Evolutionary conservation across 2,329 filamentous ascomycete genomes (phyloP).

Genomic region (Penicillium rolfsii): DNA sequence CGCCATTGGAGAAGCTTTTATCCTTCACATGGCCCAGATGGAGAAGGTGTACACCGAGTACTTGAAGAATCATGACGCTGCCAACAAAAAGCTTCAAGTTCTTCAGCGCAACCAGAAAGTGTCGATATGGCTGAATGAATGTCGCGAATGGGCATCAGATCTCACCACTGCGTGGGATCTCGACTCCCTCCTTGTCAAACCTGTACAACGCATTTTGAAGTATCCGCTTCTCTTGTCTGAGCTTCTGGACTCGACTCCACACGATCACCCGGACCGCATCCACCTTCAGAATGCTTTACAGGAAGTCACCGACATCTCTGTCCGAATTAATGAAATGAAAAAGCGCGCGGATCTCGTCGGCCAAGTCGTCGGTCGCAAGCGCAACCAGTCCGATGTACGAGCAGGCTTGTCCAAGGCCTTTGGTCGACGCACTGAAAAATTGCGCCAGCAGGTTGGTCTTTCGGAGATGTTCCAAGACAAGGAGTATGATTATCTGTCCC

Average conservation of each 20-base stretch:
- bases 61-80: constrained; percentile 66
- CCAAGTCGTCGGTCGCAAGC: constrained; percentile 81
- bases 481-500: constrained; percentile 76
- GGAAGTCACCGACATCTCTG: constrained; percentile 64
- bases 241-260: constrained; percentile 75
- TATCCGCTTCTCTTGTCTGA: constrained; percentile 86
- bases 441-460: constrained; percentile 70
- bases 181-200: constrained; percentile 95
- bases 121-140: constrained; percentile 85
- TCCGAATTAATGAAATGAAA: constrained; percentile 88
- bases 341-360: constrained; percentile 92
- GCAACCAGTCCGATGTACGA: constrained; percentile 85
- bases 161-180: constrained; percentile 93
- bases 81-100: constrained; percentile 62
- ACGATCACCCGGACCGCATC: constrained; percentile 79
- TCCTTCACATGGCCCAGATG: constrained; percentile 60
- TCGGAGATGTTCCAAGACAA: constrained; percentile 74
- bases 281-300: constrained; percentile 72
- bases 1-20: constrained; percentile 62
- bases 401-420: constrained; percentile 87
- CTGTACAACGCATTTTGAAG: constrained; percentile 90
- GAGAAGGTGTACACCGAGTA: constrained; percentile 68
- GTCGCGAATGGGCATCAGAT: constrained; percentile 87
- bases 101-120: constrained; percentile 60
- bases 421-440: constrained; percentile 82